Conservation (phyloP, 148 eudicot species). For the Rhododendron ferrugineum region DNA sequence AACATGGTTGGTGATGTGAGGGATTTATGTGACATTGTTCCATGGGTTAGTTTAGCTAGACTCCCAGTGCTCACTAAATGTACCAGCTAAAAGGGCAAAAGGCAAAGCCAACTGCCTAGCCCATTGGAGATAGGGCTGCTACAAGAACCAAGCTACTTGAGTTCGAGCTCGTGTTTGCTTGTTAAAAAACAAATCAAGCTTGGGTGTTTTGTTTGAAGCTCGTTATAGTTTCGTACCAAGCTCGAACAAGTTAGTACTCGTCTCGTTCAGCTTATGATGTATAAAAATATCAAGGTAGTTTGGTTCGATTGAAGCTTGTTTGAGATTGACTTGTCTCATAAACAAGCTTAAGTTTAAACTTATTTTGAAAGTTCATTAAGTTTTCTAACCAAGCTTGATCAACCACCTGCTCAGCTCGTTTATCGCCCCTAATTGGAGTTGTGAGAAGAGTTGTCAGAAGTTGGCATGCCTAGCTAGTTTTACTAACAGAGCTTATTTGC, state of each 20-base stretch:
- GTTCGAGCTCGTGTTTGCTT: not conserved
- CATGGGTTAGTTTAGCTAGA: not conserved
- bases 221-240: not conserved
- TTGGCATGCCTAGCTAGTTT: not conserved
- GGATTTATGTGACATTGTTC: not conserved
- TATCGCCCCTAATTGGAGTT: not conserved
- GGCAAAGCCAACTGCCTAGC: not conserved
- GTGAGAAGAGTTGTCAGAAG: not conserved
- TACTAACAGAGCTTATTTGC: not conserved
- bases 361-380: not conserved
- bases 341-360: not conserved
- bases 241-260: not conserved
- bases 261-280: not conserved
- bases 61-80: not conserved
- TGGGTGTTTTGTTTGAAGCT: not conserved
- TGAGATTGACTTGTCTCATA: not conserved
- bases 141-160: not conserved
- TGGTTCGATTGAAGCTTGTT: not conserved
- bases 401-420: not conserved
- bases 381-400: not conserved
- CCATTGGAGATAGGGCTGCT: not conserved
- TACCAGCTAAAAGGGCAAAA: not conserved
- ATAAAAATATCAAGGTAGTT: not conserved
- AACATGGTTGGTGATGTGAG: not conserved
- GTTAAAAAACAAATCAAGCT: not conserved